These are phyloP conservation scores for Akanthomyces lecanii DNA, from an alignment of 2,329 filamentous ascomycete genomes.

Conservation along the genomic window DNA sequence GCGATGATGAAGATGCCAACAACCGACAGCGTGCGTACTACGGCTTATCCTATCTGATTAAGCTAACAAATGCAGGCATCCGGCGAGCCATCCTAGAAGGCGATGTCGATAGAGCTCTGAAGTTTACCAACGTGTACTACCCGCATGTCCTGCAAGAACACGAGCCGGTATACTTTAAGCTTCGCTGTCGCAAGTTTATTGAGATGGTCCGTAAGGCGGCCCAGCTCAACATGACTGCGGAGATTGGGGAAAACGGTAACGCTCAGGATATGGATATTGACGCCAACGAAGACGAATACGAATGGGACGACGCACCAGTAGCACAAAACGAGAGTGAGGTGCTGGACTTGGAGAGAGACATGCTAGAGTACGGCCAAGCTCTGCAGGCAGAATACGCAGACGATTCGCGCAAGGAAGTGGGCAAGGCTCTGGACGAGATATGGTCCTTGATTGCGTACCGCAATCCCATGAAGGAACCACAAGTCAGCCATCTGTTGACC, in stretches of 20 bases:
- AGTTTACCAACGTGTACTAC: constrained; percentile 73
- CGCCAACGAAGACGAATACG: constrained; percentile 51
- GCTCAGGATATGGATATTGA: constrained; percentile 52
- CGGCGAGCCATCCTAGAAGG: constrained; percentile 83
- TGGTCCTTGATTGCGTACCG: constrained; percentile 85
- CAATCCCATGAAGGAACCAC: constrained; percentile 70
- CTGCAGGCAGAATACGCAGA: constrained; percentile 72
- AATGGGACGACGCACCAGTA: constrained; percentile 37
- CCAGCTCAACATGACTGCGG: constrained; percentile 53
- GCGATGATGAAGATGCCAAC: constrained; percentile 80
- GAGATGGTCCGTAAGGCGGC: constrained; percentile 82
- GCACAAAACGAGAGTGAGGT: constrained; percentile 27
- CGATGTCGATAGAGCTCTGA: constrained; percentile 86
- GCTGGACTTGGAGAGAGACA: constrained; percentile 58
- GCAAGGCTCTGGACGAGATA: constrained; percentile 73
- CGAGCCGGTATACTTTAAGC: constrained; percentile 78
- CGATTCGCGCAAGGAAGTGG: constrained; percentile 66
- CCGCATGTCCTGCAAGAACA: constrained; percentile 75
- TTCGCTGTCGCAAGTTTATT: constrained; percentile 88
- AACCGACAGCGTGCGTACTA: constrained; percentile 70
- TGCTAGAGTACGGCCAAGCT: constrained; percentile 73
- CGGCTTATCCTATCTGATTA: too few relatives aligned
- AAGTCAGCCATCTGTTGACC: constrained; percentile 75
- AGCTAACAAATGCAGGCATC: constrained; percentile 57
- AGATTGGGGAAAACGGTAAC: constrained; percentile 38